Evolutionary conservation across 192 early-diverging fungal species (phyloP).

Genomic region (Tieghemiomyces parasiticus): DNA sequence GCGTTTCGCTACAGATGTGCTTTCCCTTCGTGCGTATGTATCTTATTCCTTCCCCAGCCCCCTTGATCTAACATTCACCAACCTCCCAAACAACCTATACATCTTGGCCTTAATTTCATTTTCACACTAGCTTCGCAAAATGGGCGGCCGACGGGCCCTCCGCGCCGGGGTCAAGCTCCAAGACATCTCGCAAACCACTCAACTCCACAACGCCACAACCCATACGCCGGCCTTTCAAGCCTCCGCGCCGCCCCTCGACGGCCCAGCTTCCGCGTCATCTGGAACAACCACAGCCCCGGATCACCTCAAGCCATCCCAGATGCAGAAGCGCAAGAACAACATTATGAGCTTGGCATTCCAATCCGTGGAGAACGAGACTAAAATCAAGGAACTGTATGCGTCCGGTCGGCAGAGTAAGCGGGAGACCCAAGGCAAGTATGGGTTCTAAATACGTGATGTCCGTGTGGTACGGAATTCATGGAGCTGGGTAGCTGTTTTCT

Average conservation of each 20-base stretch:
- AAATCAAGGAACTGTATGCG: constrained; percentile 44
- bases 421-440: constrained; percentile 52
- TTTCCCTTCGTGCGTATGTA: too few species aligned
- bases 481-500: too few species aligned
- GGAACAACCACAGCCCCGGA: constrained; percentile 7
- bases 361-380: constrained; percentile 46
- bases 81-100: too few species aligned
- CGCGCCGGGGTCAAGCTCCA: neutral
- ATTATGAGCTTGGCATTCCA: constrained; percentile 62
- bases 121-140: neutral
- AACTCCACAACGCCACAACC: neutral
- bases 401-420: constrained; percentile 41
- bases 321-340: constrained; percentile 61
- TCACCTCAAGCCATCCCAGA: constrained; percentile 32
- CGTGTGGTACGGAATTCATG: too few species aligned
- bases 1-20: too few species aligned
- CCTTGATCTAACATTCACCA: too few species aligned
- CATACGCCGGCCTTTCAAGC: neutral
- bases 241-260: neutral
- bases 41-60: too few species aligned
- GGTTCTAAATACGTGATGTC: constrained; percentile 21
- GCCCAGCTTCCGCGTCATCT: neutral
- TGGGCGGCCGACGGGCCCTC: constrained; percentile 8
- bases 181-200: neutral
- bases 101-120: too few species aligned